Conservation (phyloP, 768 basidiomycete species). For the Thelephora ganbajun region DNA sequence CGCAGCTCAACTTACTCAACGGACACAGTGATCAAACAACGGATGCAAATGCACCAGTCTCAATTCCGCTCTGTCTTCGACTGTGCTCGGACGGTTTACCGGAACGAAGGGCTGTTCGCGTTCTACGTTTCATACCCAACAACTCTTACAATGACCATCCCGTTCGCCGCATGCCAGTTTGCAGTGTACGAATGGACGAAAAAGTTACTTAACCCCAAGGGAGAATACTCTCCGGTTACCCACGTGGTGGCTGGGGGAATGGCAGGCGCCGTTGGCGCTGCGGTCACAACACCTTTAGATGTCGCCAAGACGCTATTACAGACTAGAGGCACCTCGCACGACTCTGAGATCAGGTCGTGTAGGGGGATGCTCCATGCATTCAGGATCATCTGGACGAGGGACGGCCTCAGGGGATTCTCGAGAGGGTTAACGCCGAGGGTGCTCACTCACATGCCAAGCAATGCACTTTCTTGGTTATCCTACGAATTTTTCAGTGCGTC, state of each 20-base stretch:
- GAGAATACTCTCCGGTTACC: slow-evolving; percentile 82
- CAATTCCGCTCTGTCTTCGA: slow-evolving; percentile 75
- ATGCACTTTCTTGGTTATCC: slow-evolving; percentile 93
- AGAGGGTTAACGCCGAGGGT: slow-evolving; percentile 86
- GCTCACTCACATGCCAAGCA: slow-evolving; percentile 91
- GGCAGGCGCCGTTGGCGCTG: slow-evolving; percentile 89
- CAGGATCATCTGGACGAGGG: slow-evolving; percentile 73
- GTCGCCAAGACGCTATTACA: slow-evolving; percentile 96
- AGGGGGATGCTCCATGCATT: slow-evolving; percentile 82
- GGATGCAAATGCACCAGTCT: slow-evolving; percentile 96
- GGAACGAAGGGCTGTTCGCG: slow-evolving; percentile 71
- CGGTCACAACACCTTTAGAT: slow-evolving; percentile 91
- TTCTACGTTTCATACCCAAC: slow-evolving; percentile 99
- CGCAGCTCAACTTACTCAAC: neutral
- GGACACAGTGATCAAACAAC: slow-evolving; percentile 89
- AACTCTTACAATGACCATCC: slow-evolving; percentile 90
- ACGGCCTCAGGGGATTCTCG: slow-evolving; percentile 75
- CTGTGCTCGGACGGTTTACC: slow-evolving; percentile 80
- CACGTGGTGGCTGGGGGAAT: slow-evolving; percentile 88
- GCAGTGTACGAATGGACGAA: slow-evolving; percentile 94
- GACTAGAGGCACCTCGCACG: slow-evolving; percentile 82
- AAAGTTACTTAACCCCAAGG: slow-evolving; percentile 67
- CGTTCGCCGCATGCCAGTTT: slow-evolving; percentile 97
- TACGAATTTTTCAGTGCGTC: slow-evolving; percentile 97
- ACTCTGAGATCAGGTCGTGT: slow-evolving; percentile 71